Percentiles rank a stretch among this genome's conserved stretches.
These are phyloP conservation scores for Seiridium unicorne DNA, from an alignment of 2,329 filamentous ascomycete genomes.

Conservation along the genomic window DNA sequence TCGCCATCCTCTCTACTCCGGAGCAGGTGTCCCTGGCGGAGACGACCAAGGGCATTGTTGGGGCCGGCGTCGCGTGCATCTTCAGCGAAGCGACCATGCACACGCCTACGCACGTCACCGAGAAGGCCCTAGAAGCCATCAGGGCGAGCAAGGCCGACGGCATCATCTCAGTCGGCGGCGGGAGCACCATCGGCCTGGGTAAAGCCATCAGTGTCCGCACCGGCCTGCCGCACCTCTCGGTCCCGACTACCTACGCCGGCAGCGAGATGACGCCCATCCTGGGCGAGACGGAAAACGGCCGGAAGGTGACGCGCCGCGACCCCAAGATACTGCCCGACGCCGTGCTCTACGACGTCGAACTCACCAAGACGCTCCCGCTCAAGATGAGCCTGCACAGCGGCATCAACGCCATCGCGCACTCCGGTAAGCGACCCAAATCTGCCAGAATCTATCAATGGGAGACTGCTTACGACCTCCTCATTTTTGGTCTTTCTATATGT, in stretches of 20 bases:
- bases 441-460: not conserved
- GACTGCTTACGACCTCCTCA: too few relatives aligned
- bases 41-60: constrained; percentile 12
- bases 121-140: constrained; percentile 49
- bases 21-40: not conserved
- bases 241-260: constrained; percentile 60
- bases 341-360: constrained; percentile 65
- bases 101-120: constrained; percentile 42
- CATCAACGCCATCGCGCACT: constrained; percentile 64
- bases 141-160: constrained; percentile 47
- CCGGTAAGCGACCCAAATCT: not conserved
- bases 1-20: not conserved
- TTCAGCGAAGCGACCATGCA: constrained; percentile 62
- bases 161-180: constrained; percentile 61
- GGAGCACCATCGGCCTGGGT: constrained; percentile 60
- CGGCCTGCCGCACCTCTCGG: constrained; percentile 51
- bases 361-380: constrained; percentile 57
- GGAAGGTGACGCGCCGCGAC: constrained; percentile 57
- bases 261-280: constrained; percentile 66
- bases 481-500: too few relatives aligned
- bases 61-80: constrained; percentile 28
- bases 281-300: constrained; percentile 57
- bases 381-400: constrained; percentile 56
- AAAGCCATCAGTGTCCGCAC: constrained; percentile 56
- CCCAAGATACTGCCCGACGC: constrained; percentile 57